Conservation (phyloP, 116 monocot genomes). For the Zostera marina region DNA sequence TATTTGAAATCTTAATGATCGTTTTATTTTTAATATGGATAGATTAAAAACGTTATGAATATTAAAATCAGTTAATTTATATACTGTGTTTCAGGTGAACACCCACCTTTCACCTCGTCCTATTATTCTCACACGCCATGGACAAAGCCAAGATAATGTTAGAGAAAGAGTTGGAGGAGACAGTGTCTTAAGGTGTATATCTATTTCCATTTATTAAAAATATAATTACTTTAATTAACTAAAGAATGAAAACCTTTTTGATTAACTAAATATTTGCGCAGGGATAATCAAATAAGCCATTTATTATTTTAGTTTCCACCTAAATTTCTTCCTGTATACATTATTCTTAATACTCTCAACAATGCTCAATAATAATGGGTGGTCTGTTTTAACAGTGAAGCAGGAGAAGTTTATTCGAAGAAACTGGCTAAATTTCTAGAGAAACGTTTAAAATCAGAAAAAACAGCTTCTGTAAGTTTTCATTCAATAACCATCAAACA, state of each 20-base stretch:
- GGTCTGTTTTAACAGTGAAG: slow-evolving; percentile 47
- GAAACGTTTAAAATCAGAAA: slow-evolving; percentile 77
- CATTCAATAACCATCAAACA: not conserved
- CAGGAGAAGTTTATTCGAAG: slow-evolving; percentile 69
- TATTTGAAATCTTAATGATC: too few species aligned
- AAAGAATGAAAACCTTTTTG: too few species aligned
- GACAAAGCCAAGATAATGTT: slow-evolving; percentile 96
- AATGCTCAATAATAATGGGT: too few species aligned
- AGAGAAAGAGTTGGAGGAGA: slow-evolving; percentile 97
- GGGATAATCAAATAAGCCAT: too few species aligned
- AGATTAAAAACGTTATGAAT: too few species aligned
- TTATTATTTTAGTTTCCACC: not conserved
- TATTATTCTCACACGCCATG: slow-evolving; percentile 90
- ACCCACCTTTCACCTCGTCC: slow-evolving; percentile 96
- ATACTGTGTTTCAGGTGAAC: slow-evolving; percentile 52
- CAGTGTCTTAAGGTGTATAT: slow-evolving; percentile 50
- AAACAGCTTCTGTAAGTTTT: slow-evolving; percentile 84
- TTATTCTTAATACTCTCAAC: not conserved
- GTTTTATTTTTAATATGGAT: too few species aligned
- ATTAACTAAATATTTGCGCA: too few species aligned
- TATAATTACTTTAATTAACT: too few species aligned
- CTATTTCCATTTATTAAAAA: not conserved
- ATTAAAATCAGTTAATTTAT: not conserved
- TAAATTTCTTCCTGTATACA: not conserved
- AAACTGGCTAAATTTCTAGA: slow-evolving; percentile 90